A percentile compares a stretch with the other conserved stretches of the same genome.
Evolutionary conservation across 2,329 filamentous ascomycete genomes (phyloP).

Genomic region (Didymella arachidicola): DNA sequence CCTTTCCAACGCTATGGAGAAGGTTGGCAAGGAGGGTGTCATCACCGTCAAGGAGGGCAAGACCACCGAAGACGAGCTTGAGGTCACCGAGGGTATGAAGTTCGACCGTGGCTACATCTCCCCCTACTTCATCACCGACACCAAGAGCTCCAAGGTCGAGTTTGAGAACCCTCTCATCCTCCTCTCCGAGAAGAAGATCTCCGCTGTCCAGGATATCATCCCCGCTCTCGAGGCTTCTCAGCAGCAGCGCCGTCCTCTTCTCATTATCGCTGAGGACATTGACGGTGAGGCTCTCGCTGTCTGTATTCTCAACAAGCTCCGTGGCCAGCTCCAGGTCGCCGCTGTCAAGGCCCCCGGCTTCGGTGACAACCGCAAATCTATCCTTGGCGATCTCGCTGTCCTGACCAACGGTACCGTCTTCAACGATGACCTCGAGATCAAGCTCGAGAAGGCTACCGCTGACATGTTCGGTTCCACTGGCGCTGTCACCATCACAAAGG

Average conservation of each 20-base stretch:
- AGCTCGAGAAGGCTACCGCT: conserved; percentile 96
- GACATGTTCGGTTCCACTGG: conserved; percentile 97
- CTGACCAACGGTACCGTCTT: conserved; percentile 98
- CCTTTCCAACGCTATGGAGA: conserved; percentile 99
- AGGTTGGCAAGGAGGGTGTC: conserved; percentile 99
- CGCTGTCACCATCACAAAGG: conserved; percentile 99
- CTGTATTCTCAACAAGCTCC: conserved; percentile 99
- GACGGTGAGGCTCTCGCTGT: conserved; percentile 98
- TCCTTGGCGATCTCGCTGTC: conserved; percentile 94
- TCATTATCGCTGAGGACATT: conserved; percentile 99
- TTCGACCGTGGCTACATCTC: conserved; percentile 99
- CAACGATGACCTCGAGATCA: conserved; percentile 97
- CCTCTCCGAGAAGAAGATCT: conserved; percentile 99
- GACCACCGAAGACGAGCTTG: conserved; percentile 96
- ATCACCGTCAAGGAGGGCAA: conserved; percentile 99
- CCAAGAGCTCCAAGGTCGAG: conserved; percentile 98
- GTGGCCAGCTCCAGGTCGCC: conserved; percentile 97
- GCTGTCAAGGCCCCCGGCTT: conserved; percentile 99
- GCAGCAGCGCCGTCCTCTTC: conserved; percentile 89
- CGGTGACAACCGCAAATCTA: conserved; percentile 99
- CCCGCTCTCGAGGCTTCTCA: conserved; percentile 97
- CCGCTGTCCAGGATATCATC: conserved; percentile 97
- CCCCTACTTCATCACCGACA: conserved; percentile 99
- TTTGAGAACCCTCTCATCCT: conserved; percentile 99
- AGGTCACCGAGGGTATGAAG: conserved; percentile 99